Conservation (phyloP, 306 rosid species). For the Arachis stenosperma region DNA sequence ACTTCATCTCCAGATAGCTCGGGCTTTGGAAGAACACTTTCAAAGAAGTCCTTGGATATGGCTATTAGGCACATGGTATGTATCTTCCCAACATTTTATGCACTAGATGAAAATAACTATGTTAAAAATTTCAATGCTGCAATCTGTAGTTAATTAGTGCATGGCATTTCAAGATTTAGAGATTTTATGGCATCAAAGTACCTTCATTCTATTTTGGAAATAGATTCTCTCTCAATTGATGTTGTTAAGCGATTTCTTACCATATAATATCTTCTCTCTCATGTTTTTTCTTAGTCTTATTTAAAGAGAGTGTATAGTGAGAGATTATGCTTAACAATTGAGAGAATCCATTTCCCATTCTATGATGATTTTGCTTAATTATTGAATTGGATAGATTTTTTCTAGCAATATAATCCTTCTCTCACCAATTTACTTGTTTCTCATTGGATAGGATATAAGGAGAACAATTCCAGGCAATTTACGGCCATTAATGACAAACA, state of each 20-base stretch:
- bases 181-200: background rate
- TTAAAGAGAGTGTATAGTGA: no score
- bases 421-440: conserved; percentile 37
- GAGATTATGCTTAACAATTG: no score
- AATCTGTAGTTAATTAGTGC: background rate
- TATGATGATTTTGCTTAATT: background rate
- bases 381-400: conserved; percentile 9
- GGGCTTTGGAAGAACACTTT: conserved; percentile 92
- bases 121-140: conserved; percentile 3
- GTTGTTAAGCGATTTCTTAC: no score
- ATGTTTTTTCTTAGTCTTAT: no score
- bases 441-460: conserved; percentile 78
- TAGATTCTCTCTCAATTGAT: no score
- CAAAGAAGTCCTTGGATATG: conserved; percentile 97
- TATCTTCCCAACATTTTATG: conserved; percentile 30
- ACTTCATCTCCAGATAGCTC: conserved; percentile 86
- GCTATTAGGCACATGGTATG: conserved; percentile 96
- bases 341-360: no score
- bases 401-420: conserved; percentile 10
- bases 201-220: background rate
- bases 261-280: no score
- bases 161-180: conserved; percentile 2
- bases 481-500: conserved; percentile 94
- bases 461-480: conserved; percentile 83
- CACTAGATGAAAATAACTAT: conserved; percentile 24